Percentiles rank a stretch among this genome's conserved stretches.
These are phyloP conservation scores for Bothriochloa decipiens DNA, from an alignment of 176 grass and related monocot genomes.

Conservation along the genomic window DNA sequence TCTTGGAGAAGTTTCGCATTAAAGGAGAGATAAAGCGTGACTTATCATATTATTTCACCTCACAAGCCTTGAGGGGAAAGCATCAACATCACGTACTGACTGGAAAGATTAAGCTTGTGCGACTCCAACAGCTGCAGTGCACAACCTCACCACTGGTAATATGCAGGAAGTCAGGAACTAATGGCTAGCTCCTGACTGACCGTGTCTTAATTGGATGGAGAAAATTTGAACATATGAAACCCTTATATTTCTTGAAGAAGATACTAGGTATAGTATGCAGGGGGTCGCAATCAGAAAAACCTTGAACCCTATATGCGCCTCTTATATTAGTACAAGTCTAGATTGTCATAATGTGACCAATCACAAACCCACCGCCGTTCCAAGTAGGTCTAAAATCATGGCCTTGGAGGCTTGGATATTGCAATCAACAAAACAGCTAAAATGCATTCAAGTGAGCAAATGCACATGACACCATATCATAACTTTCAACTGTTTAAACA, in stretches of 20 bases:
- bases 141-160: too few relatives aligned
- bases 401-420: not conserved
- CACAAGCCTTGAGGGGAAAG: too few relatives aligned
- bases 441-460: not conserved
- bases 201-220: not conserved
- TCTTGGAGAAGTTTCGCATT: too few relatives aligned
- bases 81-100: too few relatives aligned
- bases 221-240: not conserved
- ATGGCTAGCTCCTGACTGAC: not conserved
- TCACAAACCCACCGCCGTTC: not conserved
- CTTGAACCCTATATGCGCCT: not conserved
- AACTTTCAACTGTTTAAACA: not conserved
- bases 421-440: not conserved
- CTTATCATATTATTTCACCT: too few relatives aligned
- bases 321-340: not conserved
- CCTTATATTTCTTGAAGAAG: not conserved
- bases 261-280: not conserved
- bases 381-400: not conserved
- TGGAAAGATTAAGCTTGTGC: too few relatives aligned
- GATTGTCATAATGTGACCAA: not conserved
- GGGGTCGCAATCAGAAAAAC: not conserved
- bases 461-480: not conserved
- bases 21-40: too few relatives aligned
- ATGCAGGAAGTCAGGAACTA: too few relatives aligned
- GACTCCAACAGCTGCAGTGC: too few relatives aligned